Evolutionary conservation across 2,329 filamentous ascomycete genomes (phyloP), one percentile per base, ranked within the genome.

Genomic region (Orbilia quercus): DNA sequence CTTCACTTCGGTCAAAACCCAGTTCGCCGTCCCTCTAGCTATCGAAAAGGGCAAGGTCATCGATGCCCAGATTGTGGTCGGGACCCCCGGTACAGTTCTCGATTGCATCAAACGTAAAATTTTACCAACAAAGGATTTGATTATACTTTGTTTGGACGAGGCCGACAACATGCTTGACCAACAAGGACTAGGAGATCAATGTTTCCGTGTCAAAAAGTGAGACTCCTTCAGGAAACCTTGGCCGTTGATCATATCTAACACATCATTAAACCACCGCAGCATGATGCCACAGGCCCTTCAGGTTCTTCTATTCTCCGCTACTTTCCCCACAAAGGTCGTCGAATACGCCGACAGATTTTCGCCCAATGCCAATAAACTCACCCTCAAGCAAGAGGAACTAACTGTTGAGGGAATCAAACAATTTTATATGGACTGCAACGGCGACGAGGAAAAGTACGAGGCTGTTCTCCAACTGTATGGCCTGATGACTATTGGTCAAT

Each of bases 101-200:
- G 95, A 98, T 79, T 85, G 95, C 78, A 89, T 97, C 78, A 89
- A 89, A 78, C 88, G 89, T 78, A 86, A 88, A 76, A 86, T 91
- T 79, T 85, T 99, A 75, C 87, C 96, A 77, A 82, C 88, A 0
- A 87, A 85, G 16, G 82, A 88, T 67, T 84, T 99, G 77, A 91
- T 88, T 80, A 86, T 96, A 7, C 85, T 99, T 74, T 94, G 97
- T 64, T 85, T 99, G 59, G 95, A 99, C 79, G 95, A 99, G 83
- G 95, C 95, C 66, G 95, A 99, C 83, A 98, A 97, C 83, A 99
- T 99, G 95, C 84, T 99, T 72, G 95, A 98, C 79, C 90, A 94
- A 81, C 92, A 96, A 82, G 94, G 95, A 57, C 85, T 99, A 63
- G 95, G 95, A 58, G 95, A 98, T 70, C 95, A 99, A 82, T 98